Conservation (phyloP, 805 yeast species). For the Ogataea henricii region DNA sequence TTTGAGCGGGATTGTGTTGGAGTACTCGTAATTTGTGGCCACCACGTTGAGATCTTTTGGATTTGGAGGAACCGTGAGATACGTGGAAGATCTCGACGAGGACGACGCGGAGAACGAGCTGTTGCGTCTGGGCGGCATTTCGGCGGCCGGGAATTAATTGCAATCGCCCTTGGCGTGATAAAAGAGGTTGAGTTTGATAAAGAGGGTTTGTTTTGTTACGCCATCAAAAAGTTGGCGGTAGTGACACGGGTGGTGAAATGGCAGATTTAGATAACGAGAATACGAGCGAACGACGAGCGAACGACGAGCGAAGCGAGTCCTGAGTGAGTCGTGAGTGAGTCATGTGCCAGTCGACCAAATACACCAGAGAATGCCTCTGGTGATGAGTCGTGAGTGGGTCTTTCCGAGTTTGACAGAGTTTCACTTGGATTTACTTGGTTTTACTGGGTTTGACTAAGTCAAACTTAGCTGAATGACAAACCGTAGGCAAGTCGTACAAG, state of each 20-base stretch:
- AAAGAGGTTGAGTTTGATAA: background rate
- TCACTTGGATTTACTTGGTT: no score
- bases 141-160: background rate
- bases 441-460: no score
- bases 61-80: slow-evolving; percentile 24
- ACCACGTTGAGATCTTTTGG: slow-evolving; percentile 44
- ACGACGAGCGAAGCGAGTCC: no score
- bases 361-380: no score
- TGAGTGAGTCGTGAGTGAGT: no score
- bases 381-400: no score
- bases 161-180: no score
- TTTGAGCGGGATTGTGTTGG: slow-evolving; percentile 48
- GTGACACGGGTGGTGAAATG: background rate
- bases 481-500: no score
- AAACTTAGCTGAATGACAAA: no score
- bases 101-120: slow-evolving; percentile 22
- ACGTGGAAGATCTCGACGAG: slow-evolving; percentile 16
- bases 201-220: background rate
- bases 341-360: no score
- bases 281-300: background rate
- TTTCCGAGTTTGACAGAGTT: no score
- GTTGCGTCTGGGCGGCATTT: slow-evolving; percentile 12
- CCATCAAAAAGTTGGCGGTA: background rate
- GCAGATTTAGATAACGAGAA: background rate
- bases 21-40: slow-evolving; percentile 57